These are phyloP conservation scores for Rhododendron henanense DNA, from an alignment of 148 eudicot species.

Conservation along the genomic window DNA sequence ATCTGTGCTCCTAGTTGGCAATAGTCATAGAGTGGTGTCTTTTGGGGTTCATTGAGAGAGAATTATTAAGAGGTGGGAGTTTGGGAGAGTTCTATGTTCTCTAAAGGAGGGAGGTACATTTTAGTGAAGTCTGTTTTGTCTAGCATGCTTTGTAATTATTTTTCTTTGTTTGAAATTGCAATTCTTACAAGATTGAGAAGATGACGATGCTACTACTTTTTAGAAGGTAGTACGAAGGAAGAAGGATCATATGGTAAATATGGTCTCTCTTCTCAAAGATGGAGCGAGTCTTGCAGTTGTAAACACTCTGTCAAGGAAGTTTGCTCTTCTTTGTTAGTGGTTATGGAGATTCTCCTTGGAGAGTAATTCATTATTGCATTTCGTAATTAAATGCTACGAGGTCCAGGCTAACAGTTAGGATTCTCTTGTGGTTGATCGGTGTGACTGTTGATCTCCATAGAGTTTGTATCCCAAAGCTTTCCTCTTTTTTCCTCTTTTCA, in stretches of 20 bases:
- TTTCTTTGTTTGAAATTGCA: background rate
- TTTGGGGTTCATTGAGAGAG: background rate
- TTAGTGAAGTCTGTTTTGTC: background rate
- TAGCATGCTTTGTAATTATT: background rate
- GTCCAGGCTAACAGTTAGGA: background rate
- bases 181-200: background rate
- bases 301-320: background rate
- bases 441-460: background rate
- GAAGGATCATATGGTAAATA: background rate
- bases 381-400: background rate
- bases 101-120: background rate
- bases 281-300: background rate
- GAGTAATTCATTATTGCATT: background rate
- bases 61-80: background rate
- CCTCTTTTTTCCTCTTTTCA: background rate
- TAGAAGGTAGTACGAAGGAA: background rate
- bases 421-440: background rate
- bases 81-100: background rate
- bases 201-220: background rate
- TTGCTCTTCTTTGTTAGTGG: background rate
- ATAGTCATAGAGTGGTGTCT: background rate
- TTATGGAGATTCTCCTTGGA: background rate
- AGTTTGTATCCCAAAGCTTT: background rate
- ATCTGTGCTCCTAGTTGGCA: background rate
- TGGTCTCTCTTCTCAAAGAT: background rate